Conservation (phyloP, 106 monocot species). For the Apostasia shenzhenica region DNA sequence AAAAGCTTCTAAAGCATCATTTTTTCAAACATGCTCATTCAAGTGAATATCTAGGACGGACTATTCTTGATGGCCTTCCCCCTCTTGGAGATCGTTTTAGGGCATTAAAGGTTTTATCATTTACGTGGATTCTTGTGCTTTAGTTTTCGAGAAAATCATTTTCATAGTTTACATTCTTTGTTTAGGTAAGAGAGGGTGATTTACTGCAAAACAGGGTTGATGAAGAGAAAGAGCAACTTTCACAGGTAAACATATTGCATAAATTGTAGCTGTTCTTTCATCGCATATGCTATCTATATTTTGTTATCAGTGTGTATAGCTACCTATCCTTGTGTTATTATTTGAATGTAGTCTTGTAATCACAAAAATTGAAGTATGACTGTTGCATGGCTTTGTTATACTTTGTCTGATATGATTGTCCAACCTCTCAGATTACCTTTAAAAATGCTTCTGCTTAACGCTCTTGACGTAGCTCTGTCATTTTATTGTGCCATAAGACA, state of each 20-base stretch:
- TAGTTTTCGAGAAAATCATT: background rate
- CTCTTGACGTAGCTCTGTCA: too few species aligned
- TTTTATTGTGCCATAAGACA: too few species aligned
- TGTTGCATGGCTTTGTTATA: too few species aligned
- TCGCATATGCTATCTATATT: too few species aligned
- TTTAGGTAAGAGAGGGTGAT: slow-evolving; percentile 67
- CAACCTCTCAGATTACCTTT: too few species aligned
- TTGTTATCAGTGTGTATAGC: too few species aligned
- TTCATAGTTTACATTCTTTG: slow-evolving; percentile 4
- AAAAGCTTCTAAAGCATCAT: slow-evolving; percentile 89
- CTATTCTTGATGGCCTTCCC: slow-evolving; percentile 71
- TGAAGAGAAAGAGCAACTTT: slow-evolving; percentile 66
- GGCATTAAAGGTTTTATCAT: slow-evolving; percentile 52
- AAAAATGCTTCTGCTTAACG: too few species aligned
- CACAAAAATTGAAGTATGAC: too few species aligned
- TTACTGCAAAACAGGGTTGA: slow-evolving; percentile 49
- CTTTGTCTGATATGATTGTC: too few species aligned
- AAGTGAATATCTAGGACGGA: slow-evolving; percentile 55
- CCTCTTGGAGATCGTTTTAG: slow-evolving; percentile 89
- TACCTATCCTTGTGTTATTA: too few species aligned
- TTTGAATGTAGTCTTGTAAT: too few species aligned
- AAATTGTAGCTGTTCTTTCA: too few species aligned
- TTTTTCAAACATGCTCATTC: slow-evolving; percentile 80
- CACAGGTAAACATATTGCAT: slow-evolving; percentile 40
- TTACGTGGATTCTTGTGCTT: background rate